Evolutionary conservation across 2,329 filamentous ascomycete species (phyloP).

Genomic region (Cryphonectria radicalis): DNA sequence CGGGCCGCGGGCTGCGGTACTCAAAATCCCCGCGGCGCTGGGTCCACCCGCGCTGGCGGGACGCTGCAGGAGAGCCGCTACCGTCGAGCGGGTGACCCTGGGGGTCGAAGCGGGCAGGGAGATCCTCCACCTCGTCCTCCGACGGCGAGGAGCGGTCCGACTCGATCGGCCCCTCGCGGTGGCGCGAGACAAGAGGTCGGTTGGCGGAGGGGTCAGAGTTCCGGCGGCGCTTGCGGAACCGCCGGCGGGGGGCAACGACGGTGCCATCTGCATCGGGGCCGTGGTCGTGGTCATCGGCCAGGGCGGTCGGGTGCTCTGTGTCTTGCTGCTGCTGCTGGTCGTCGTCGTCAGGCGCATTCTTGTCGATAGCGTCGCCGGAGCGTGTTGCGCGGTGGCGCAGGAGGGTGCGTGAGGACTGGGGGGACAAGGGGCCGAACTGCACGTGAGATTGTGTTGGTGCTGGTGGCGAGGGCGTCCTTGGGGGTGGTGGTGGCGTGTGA

Average conservation of each 20-base stretch:
- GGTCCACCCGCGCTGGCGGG: constrained; percentile 35
- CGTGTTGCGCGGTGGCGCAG: constrained; percentile 41
- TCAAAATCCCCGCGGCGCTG: constrained; percentile 49
- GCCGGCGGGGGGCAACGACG: constrained; percentile 12
- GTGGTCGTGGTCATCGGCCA: background rate
- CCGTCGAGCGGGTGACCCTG: constrained; percentile 47
- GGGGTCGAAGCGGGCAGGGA: constrained; percentile 54
- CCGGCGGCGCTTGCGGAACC: constrained; percentile 32
- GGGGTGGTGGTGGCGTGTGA: constrained; percentile 33
- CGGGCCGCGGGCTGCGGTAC: constrained; percentile 35
- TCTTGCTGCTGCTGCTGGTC: background rate
- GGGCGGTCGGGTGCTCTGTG: background rate
- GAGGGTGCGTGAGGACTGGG: constrained; percentile 52
- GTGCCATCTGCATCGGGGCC: constrained; percentile 12
- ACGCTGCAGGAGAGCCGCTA: background rate
- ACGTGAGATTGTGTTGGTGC: constrained; percentile 24
- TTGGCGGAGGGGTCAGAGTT: constrained; percentile 44
- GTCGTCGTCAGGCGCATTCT: background rate
- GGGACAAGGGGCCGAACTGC: constrained; percentile 53
- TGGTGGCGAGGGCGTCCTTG: constrained; percentile 45
- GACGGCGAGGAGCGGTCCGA: constrained; percentile 38
- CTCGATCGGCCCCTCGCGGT: constrained; percentile 31
- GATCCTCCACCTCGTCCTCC: constrained; percentile 46
- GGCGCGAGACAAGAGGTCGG: constrained; percentile 36
- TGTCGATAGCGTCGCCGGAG: constrained; percentile 3